These are phyloP conservation scores for Trametes coccinea DNA, from an alignment of 768 basidiomycete species.

Conservation along the genomic window DNA sequence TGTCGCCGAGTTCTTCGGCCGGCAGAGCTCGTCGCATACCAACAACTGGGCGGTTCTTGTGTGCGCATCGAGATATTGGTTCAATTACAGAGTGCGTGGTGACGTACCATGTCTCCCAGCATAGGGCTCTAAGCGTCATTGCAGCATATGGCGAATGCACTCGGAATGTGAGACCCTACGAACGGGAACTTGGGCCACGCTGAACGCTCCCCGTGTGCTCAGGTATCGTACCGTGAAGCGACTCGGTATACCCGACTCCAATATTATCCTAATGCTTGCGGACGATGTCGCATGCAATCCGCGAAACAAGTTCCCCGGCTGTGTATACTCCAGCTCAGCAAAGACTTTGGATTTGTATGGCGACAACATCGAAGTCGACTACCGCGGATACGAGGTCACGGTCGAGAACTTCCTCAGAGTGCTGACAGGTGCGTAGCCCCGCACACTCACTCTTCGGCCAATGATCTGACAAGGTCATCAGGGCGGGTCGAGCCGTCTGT, in stretches of 20 bases:
- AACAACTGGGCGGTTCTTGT: conserved; percentile 99
- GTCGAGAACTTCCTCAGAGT: conserved; percentile 95
- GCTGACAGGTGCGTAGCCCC: conserved; percentile 70
- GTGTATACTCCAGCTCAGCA: conserved; percentile 87
- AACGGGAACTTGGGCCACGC: neutral
- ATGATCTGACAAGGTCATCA: conserved; percentile 32
- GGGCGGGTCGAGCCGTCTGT: conserved; percentile 83
- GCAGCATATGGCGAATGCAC: conserved; percentile 97
- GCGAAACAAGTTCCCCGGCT: conserved; percentile 88
- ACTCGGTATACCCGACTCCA: conserved; percentile 96
- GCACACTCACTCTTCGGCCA: neutral
- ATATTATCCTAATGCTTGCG: conserved; percentile 98
- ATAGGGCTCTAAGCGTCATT: neutral
- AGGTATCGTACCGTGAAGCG: conserved; percentile 99
- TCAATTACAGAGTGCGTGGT: conserved; percentile 88
- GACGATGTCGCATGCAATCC: conserved; percentile 95
- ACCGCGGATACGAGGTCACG: conserved; percentile 96
- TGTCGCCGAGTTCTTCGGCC: conserved; percentile 13
- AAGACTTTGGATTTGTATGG: conserved; percentile 89
- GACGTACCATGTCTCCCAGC: neutral
- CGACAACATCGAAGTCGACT: conserved; percentile 97
- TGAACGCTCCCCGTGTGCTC: neutral
- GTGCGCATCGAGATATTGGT: conserved; percentile 94
- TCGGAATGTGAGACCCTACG: conserved; percentile 78
- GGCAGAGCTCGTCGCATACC: conserved; percentile 55